phyloP scores from a whole-genome alignment of 345 rosid genomes.

The Populus nigra region DNA sequence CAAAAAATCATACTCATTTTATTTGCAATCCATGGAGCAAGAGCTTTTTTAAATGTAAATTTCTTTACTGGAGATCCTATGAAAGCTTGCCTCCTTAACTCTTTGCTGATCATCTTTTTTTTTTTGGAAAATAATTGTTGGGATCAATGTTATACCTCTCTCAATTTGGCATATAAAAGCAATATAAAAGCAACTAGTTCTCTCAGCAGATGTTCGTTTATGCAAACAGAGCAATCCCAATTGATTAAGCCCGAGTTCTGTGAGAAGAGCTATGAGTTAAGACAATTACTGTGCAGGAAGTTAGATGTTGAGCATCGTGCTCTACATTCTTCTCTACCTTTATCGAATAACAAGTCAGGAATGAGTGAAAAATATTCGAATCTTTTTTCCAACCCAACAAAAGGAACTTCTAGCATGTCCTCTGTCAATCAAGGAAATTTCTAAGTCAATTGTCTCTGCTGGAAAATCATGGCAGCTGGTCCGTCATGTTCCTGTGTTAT shows the following conservation, averaged over 20 bases:
- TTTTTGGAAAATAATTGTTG: not conserved
- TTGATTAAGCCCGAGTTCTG: constrained; percentile 78
- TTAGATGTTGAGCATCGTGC: constrained; percentile 31
- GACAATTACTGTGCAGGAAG: constrained; percentile 37
- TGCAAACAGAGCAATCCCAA: constrained; percentile 59
- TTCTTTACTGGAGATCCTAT: not conserved
- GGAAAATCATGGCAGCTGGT: constrained; percentile 96
- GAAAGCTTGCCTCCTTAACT: not conserved
- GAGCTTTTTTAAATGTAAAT: not conserved
- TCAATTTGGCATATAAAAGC: not conserved
- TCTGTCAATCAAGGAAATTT: constrained; percentile 66
- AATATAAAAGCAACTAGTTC: constrained; percentile 3
- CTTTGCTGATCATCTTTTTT: not conserved
- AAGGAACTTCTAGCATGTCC: constrained; percentile 64
- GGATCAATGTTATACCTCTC: not conserved
- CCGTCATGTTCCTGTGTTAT: constrained; percentile 54
- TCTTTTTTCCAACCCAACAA: constrained; percentile 38
- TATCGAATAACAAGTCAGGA: constrained; percentile 44
- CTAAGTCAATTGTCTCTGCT: constrained; percentile 81
- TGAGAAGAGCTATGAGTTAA: constrained; percentile 84
- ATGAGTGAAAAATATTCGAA: constrained; percentile 39
- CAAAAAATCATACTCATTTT: not conserved
- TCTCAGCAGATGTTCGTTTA: constrained; percentile 70
- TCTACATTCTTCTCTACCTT: constrained; percentile 21
- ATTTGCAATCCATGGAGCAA: not conserved